These are phyloP conservation scores for Phaffia rhodozyma DNA, from an alignment of 1,284 basidiomycete species.

Conservation along the genomic window DNA sequence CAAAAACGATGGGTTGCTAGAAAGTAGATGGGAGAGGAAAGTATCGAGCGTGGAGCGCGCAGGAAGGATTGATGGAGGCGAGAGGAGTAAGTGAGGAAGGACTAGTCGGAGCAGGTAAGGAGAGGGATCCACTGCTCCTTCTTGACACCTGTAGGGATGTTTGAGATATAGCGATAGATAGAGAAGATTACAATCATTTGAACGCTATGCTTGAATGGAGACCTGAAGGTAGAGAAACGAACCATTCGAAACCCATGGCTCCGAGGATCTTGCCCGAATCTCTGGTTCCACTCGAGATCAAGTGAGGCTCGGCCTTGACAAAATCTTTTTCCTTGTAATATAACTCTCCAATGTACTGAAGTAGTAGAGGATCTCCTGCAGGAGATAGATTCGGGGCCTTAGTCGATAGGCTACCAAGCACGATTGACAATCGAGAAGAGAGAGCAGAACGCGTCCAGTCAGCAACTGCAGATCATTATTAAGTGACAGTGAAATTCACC, in stretches of 20 bases:
- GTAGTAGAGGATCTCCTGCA: constrained; percentile 69
- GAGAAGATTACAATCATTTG: no score
- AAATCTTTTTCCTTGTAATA: constrained; percentile 69
- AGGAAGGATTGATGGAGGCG: constrained; percentile 73
- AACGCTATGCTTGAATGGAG: no score
- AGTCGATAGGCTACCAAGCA: constrained; percentile 41
- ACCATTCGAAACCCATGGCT: constrained; percentile 74
- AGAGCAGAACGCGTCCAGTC: background rate
- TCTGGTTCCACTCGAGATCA: constrained; percentile 69
- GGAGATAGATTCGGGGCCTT: constrained; percentile 56
- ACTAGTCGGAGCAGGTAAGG: constrained; percentile 14
- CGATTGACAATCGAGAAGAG: background rate
- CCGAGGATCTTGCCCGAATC: constrained; percentile 78
- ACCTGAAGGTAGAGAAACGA: background rate
- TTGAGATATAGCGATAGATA: background rate
- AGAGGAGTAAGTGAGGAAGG: constrained; percentile 51
- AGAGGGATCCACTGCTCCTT: constrained; percentile 3
- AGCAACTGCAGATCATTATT: background rate
- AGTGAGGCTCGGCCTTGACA: constrained; percentile 60
- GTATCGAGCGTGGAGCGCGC: constrained; percentile 69
- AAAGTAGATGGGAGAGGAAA: constrained; percentile 52
- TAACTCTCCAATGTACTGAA: constrained; percentile 75
- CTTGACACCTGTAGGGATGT: background rate
- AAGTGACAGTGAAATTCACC: constrained; percentile 14
- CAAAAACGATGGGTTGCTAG: constrained; percentile 37